A percentile compares a stretch with the other conserved stretches of the same genome.
Evolutionary conservation across 148 eudicot species (phyloP).

Genomic region (Nepenthes mirabilis): DNA sequence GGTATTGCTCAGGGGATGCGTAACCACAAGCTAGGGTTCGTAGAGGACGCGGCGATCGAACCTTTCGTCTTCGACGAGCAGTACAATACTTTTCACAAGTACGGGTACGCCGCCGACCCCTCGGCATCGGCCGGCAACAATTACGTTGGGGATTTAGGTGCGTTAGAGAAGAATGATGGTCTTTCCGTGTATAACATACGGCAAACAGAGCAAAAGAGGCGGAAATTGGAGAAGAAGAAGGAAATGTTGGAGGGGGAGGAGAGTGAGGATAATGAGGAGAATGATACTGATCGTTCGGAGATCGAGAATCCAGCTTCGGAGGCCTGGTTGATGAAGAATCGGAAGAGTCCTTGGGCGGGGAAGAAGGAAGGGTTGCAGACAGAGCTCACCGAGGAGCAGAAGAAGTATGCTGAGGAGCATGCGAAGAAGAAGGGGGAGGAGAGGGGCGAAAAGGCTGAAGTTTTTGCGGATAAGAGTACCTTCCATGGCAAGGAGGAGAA

Average conservation of each 20-base stretch:
- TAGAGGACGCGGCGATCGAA: slow-evolving; percentile 63
- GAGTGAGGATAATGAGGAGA: slow-evolving; percentile 3
- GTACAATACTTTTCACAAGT: slow-evolving; percentile 71
- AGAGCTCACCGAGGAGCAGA: slow-evolving; percentile 87
- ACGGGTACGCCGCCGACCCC: slow-evolving; percentile 86
- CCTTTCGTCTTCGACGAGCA: slow-evolving; percentile 79
- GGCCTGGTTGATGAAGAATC: slow-evolving; percentile 59
- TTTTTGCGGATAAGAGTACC: slow-evolving; percentile 53
- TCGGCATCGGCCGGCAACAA: slow-evolving; percentile 29
- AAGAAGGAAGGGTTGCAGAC: slow-evolving; percentile 56
- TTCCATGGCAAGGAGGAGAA: slow-evolving; percentile 93
- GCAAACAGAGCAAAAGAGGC: slow-evolving; percentile 60
- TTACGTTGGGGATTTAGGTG: slow-evolving; percentile 50
- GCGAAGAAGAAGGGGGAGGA: slow-evolving; percentile 80
- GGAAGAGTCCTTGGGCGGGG: slow-evolving; percentile 82
- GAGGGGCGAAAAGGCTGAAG: slow-evolving; percentile 35
- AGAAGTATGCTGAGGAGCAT: slow-evolving; percentile 85
- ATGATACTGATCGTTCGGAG: slow-evolving; percentile 21
- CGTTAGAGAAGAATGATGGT: slow-evolving; percentile 27
- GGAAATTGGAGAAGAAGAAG: slow-evolving; percentile 50
- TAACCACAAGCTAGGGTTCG: slow-evolving; percentile 88
- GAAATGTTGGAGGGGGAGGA: slow-evolving; percentile 9
- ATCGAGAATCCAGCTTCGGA: slow-evolving; percentile 64
- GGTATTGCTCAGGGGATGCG: slow-evolving; percentile 85
- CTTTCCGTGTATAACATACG: slow-evolving; percentile 72